These are phyloP conservation scores for Sporothrix phasma DNA, from an alignment of 2,329 filamentous ascomycete species.

Conservation along the genomic window DNA sequence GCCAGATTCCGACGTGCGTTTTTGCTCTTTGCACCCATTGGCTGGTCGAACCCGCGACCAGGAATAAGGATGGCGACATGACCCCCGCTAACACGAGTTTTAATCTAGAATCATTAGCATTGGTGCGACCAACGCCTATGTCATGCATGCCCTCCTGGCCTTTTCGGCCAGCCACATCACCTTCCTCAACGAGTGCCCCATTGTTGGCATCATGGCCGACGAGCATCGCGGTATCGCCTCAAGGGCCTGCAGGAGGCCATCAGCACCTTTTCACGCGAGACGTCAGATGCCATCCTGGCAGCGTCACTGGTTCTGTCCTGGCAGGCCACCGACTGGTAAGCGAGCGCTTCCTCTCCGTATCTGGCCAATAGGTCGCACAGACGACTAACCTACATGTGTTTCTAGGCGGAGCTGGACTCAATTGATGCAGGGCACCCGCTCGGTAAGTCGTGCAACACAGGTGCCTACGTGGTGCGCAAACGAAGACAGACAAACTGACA, in stretches of 20 bases:
- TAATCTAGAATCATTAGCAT: constrained; percentile 63
- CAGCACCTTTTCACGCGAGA: constrained; percentile 69
- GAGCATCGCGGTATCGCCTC: constrained; percentile 80
- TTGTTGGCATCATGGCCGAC: constrained; percentile 80
- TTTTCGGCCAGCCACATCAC: constrained; percentile 93
- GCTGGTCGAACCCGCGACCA: not conserved
- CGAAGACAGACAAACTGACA: constrained; percentile 8
- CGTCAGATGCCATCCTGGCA: constrained; percentile 83
- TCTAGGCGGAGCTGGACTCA: constrained; percentile 83
- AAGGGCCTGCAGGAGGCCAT: constrained; percentile 85
- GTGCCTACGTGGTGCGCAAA: not conserved
- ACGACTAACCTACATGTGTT: not conserved
- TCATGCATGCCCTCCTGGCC: constrained; percentile 87
- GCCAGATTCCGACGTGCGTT: constrained; percentile 80
- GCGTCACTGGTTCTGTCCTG: constrained; percentile 87
- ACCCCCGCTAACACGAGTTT: constrained; percentile 21
- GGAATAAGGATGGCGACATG: not conserved
- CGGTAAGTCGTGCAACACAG: constrained; percentile 46
- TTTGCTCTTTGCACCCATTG: not conserved
- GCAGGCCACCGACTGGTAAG: constrained; percentile 90
- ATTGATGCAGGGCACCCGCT: constrained; percentile 82
- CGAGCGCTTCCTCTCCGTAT: constrained; percentile 17
- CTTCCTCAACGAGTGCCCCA: constrained; percentile 74
- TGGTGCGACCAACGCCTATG: constrained; percentile 71
- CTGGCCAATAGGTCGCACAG: not conserved